Evolutionary conservation across 192 early-diverging fungal genomes (phyloP), one percentile per base, ranked within the genome.

Genomic region (Globomyces pollinis-pini): DNA sequence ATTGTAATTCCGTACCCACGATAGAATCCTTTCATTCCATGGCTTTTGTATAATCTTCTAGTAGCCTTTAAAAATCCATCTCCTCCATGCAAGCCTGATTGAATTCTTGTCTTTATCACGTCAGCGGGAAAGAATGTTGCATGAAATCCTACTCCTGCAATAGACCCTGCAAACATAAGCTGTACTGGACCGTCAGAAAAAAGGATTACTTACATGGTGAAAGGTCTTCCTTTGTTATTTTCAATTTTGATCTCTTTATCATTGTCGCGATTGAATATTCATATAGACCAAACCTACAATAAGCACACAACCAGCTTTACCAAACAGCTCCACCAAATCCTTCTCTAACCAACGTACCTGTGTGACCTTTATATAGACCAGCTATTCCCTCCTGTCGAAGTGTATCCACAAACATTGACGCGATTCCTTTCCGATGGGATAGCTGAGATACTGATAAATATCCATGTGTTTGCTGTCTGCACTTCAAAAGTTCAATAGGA

Each of bases 401-500:
- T 15, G 79, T 70, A n/a, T 78, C 62, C 20, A 29, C 15, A 15
- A 88, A 70, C 15, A 88, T 79, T 1, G 71, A 67, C 0, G 75
- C 13, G 1, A 87, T 83, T 2, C 87, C 88, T 35, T 69, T 67
- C 1, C 45, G 45, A 24, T 42, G 38, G 31, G 21, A 16, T 1
- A 13, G 15, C 18, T 68, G 45, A 33, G 77, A 71, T n/a, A 30
- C 31, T 15, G 33, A 36, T 28, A 45, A 41, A 39, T 56, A 67
- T n/a, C 51, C 61, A 21, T 69, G 51, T 38, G 80, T 72, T 70
- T 98, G 96, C 54, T 97, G 70, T 64, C 91, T 88, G 75, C 96
- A 98, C 64, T 98, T 98, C 50, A 98, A 79, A 29, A 98, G 75
- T 75, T 98, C 96, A 5, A 96, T 80, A 0, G 96, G 96, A 4